Evolutionary conservation across 768 basidiomycete species (phyloP), one percentile per base, ranked within the genome.

Genomic region (Boletus edulis): DNA sequence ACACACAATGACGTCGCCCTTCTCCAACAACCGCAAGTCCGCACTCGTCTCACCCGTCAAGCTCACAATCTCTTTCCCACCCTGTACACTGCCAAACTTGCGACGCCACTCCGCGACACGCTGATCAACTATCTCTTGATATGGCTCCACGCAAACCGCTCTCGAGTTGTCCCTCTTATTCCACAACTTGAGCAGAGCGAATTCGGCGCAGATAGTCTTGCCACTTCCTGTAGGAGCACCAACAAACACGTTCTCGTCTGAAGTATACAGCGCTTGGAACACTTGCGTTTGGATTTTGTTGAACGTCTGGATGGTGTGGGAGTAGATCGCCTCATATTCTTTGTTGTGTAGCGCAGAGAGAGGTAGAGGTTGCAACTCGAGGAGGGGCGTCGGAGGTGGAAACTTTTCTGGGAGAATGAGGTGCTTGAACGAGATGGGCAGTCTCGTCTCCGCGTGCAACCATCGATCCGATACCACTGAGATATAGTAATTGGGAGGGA

Each of bases 281-380:
- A 97, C 95, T 72, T 98, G 97, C 0, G 94, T 98, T 69, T 98
- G 97, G 57, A 98, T 98, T 73, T 98, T 99, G 82, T 98, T 98
- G 80, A 98, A 98, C 1, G 84, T 85, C 57, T 84, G 79, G 59
- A 98, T 86, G 0, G 83, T 83, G 17, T 80, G 82, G 1, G 85
- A 82, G 70, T 98, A 99, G 41, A 98, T 82, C 1, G 79, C 78
- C 69, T 98, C 93, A 61, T 87, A 98, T 57, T 94, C 91, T 64
- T 87, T 85, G 80, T 97, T 97, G 71, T 96, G 94, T 5, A 99
- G 77, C 0, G 94, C 95, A 0, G 91, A 85, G 14, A 97, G 78
- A 0, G 97, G 95, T 0, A 98, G 81, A 1, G 89, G 76, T 65
- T 98, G 95, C 4, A 98, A 85, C 59, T 98, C 94, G 51, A 99